Evolutionary conservation across 768 basidiomycete genomes (phyloP).

Genomic region (Amanita rimosa): DNA sequence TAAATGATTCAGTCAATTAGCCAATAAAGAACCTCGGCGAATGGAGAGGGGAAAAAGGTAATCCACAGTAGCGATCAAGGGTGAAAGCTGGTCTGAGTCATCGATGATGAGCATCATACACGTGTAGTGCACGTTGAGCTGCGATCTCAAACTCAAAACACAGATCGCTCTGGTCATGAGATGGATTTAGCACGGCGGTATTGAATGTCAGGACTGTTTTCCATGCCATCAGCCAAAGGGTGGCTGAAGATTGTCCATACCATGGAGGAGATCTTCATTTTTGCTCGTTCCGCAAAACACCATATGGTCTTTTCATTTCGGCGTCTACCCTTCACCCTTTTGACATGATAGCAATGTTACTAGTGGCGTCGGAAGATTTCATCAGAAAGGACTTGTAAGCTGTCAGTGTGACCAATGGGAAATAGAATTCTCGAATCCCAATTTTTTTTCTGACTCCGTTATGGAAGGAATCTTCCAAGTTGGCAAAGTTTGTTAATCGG

Average conservation of each 20-base stretch:
- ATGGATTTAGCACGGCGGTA: not conserved
- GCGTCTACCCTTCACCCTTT: conserved; percentile 1
- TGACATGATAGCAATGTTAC: not conserved
- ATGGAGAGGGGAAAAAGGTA: not conserved
- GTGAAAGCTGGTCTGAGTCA: conserved; percentile 8
- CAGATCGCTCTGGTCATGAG: not conserved
- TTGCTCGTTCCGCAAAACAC: not conserved
- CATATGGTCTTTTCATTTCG: conserved; percentile 7
- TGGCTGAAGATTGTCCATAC: not conserved
- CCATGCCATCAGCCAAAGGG: not conserved
- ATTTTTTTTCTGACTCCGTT: not conserved
- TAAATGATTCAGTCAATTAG: not conserved
- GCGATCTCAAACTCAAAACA: conserved; percentile 2
- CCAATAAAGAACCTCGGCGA: not conserved
- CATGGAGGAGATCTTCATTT: not conserved
- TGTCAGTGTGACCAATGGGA: not conserved
- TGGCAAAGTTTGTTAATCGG: not conserved
- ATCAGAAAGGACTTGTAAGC: conserved; percentile 3
- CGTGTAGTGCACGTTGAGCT: conserved; percentile 17
- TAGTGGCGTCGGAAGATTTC: conserved; percentile 4
- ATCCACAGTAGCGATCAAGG: not conserved
- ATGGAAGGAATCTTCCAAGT: not conserved
- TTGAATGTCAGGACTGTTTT: not conserved
- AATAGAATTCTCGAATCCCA: conserved; percentile 1
- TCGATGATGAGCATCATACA: conserved; percentile 16